A percentile compares a stretch with the other conserved stretches of the same genome.
Conservation (phyloP, 2,329 filamentous ascomycete genomes). For the Coleophoma eucalyptorum region DNA sequence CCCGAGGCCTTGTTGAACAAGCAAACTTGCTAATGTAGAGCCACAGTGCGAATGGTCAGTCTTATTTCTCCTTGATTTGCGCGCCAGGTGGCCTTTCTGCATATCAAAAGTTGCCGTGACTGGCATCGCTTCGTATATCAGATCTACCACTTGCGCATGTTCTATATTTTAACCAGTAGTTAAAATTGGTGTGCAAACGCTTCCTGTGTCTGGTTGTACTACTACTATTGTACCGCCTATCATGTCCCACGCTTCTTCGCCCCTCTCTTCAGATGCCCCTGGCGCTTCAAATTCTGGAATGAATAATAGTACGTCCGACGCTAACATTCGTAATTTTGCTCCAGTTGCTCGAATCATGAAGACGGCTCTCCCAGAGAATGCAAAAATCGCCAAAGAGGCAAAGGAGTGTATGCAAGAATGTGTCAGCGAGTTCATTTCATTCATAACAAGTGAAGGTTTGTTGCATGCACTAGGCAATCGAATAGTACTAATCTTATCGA, state of each 20-base stretch:
- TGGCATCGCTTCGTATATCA: constrained; percentile 45
- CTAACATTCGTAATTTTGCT: constrained; percentile 92
- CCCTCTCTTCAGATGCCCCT: constrained; percentile 43
- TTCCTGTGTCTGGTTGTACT: constrained; percentile 23
- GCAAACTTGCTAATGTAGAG: too few relatives aligned
- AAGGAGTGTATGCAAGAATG: constrained; percentile 99
- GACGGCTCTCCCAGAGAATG: constrained; percentile 92
- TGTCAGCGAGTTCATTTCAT: constrained; percentile 99
- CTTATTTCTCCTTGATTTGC: constrained; percentile 45
- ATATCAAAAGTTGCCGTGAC: constrained; percentile 28
- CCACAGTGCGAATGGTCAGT: constrained; percentile 85
- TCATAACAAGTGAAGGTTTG: constrained; percentile 98
- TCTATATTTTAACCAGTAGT: constrained; percentile 25
- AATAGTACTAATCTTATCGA: constrained; percentile 17
- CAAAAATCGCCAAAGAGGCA: constrained; percentile 97
- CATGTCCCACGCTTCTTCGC: constrained; percentile 58
- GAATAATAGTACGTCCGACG: constrained; percentile 50
- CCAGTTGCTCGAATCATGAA: constrained; percentile 99
- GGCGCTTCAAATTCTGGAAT: constrained; percentile 37
- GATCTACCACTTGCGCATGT: constrained; percentile 35
- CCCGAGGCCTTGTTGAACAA: too few relatives aligned
- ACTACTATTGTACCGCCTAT: constrained; percentile 27
- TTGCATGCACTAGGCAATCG: constrained; percentile 15
- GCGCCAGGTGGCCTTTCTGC: constrained; percentile 28
- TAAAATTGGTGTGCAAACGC: constrained; percentile 24